Evolutionary conservation across 495 filamentous ascomycete species (phyloP), one percentile per base, ranked within the genome.

Genomic region (Rostrohypoxylon terebratum): DNA sequence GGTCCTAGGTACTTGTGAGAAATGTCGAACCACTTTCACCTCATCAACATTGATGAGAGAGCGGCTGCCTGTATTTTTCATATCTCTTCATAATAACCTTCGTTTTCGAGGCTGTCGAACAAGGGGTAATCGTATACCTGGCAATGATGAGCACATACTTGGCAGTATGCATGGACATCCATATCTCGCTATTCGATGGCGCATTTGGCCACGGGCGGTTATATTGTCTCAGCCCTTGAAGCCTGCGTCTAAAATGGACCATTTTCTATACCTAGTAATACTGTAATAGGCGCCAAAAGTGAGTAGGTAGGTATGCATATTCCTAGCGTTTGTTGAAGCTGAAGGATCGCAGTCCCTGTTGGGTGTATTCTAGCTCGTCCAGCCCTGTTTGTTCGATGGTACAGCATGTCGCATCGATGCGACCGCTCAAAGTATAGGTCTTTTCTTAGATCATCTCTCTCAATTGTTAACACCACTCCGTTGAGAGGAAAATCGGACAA

Each of bases 171-270:
- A 28, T 28, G 28, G 28, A 5, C 6, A n/a, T n/a, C n/a, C n/a
- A 42, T 23, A 38, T 16, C 34, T 65, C 50, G n/a, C 66, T 59
- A 3, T 59, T 66, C n/a, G 31, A 40, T 14, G 55, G 40, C 0
- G 67, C 63, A 23, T 64, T 59, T 45, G 40, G 6, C 40, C 13
- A 44, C 14, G 14, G 14, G 40, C 40, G 40, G 40, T 44, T 44
- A 44, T 44, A 14, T 14, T 14, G 45, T 48, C 21, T 21, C 45
- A 48, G 45, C 10, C 16, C 9, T 20, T 5, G n/a, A 38, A 1
- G 36, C n/a, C 33, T 33, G 20, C 38, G 13, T 21, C 33, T 38
- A 14, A 47, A 65, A 44, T 36, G 38, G 48, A 21, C 18, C 36
- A 8, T 48, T 10, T 8, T 50, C 18, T 8, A 28, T 23, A n/a